Evolutionary conservation across 495 filamentous ascomycete genomes (phyloP).

Genomic region (Xylaria cubensis): DNA sequence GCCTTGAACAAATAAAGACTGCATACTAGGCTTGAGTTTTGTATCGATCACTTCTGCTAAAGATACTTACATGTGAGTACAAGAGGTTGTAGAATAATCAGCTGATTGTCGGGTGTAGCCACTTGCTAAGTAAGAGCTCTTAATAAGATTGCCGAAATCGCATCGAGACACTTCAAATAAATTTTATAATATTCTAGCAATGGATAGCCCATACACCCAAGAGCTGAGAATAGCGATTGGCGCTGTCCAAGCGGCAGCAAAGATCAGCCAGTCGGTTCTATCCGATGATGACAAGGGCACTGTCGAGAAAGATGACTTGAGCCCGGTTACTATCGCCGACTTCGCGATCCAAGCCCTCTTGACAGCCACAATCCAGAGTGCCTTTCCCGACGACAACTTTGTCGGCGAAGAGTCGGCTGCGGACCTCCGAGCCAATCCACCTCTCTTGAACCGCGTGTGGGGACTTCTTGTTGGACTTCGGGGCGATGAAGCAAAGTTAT

Average conservation of each 20-base stretch:
- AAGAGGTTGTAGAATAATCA: not conserved
- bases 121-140: not conserved
- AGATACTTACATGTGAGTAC: not conserved
- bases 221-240: slow-evolving; percentile 41
- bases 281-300: slow-evolving; percentile 41
- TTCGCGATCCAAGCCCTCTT: slow-evolving; percentile 71
- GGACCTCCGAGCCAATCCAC: slow-evolving; percentile 56
- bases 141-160: not conserved
- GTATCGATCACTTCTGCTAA: not conserved
- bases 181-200: slow-evolving; percentile 9
- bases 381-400: slow-evolving; percentile 64
- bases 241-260: slow-evolving; percentile 45
- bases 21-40: not conserved
- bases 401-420: slow-evolving; percentile 68
- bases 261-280: slow-evolving; percentile 47
- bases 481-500: slow-evolving; percentile 37
- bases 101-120: not conserved
- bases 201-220: slow-evolving; percentile 47
- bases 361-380: slow-evolving; percentile 57
- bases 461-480: slow-evolving; percentile 49
- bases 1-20: too few relatives aligned
- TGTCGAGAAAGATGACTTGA: slow-evolving; percentile 62
- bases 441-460: slow-evolving; percentile 61
- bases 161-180: not conserved
- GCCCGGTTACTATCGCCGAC: slow-evolving; percentile 71